Conservation (phyloP, 2,329 filamentous ascomycete species). For the Claviceps sp. region DNA sequence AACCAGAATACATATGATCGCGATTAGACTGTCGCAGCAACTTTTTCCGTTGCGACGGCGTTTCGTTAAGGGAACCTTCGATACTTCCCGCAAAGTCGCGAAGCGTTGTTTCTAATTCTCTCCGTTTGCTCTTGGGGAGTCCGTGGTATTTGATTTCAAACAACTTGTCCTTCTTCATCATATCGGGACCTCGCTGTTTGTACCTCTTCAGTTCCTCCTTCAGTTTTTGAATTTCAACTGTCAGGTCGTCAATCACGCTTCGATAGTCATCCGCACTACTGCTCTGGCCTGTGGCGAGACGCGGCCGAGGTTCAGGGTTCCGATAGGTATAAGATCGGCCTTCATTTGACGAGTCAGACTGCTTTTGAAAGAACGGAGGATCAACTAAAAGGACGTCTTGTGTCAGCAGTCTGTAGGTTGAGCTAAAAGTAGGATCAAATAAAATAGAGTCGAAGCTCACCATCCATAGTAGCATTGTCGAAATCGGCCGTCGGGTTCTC, state of each 20-base stretch:
- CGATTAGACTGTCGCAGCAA: conserved; percentile 25
- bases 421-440: not conserved
- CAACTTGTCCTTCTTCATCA: conserved; percentile 60
- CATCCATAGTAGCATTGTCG: conserved; percentile 33
- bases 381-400: conserved; percentile 24
- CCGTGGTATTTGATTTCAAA: conserved; percentile 76
- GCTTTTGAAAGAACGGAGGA: conserved; percentile 41
- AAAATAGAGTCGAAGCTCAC: conserved; percentile 16
- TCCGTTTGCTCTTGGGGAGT: conserved; percentile 57
- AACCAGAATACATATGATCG: conserved; percentile 25
- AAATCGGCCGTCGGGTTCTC: conserved; percentile 31
- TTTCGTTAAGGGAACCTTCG: conserved; percentile 32
- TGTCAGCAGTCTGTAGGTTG: not conserved
- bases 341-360: conserved; percentile 38
- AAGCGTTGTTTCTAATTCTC: conserved; percentile 61
- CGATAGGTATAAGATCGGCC: conserved; percentile 18
- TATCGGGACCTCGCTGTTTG: conserved; percentile 51
- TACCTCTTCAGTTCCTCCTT: conserved; percentile 61
- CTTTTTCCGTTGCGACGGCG: conserved; percentile 28
- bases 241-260: conserved; percentile 78
- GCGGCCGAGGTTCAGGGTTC: conserved; percentile 14
- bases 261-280: conserved; percentile 64
- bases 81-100: conserved; percentile 56
- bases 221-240: conserved; percentile 67
- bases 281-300: conserved; percentile 27